Evolutionary conservation across 1,284 basidiomycete species (phyloP).

Genomic region (Melampsora americana): DNA sequence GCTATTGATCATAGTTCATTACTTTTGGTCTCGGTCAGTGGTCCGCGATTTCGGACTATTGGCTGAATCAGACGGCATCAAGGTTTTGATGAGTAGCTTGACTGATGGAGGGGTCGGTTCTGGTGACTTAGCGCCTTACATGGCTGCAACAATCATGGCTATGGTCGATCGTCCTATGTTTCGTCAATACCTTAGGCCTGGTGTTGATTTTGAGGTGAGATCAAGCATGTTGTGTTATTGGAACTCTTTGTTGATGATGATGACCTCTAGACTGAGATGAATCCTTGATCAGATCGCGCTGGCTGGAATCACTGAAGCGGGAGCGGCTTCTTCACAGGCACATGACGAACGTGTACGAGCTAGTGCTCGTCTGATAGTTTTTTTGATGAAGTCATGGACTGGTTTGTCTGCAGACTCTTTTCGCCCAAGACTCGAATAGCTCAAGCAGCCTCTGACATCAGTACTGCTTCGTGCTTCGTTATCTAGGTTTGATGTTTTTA

Average conservation of each 20-base stretch:
- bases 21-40: constrained; percentile 57
- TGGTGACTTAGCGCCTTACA: constrained; percentile 71
- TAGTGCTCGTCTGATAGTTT: constrained; percentile 72
- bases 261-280: not conserved
- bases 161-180: constrained; percentile 82
- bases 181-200: constrained; percentile 72
- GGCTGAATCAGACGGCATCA: constrained; percentile 74
- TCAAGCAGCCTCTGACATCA: not conserved
- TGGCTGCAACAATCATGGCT: constrained; percentile 78
- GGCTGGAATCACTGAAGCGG: constrained; percentile 82
- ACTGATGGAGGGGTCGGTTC: constrained; percentile 70
- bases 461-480: not conserved
- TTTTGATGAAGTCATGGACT: constrained; percentile 87
- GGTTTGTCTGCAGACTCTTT: constrained; percentile 61
- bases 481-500: constrained; percentile 83
- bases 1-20: constrained; percentile 11
- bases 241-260: not conserved
- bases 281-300: constrained; percentile 65
- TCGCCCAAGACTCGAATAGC: not conserved
- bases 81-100: constrained; percentile 79
- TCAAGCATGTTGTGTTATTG: not conserved
- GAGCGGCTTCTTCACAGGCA: constrained; percentile 69
- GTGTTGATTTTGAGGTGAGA: constrained; percentile 81
- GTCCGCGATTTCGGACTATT: constrained; percentile 82
- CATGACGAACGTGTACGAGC: constrained; percentile 68